Evolutionary conservation across 768 basidiomycete genomes (phyloP).

Genomic region (Pleurotus salmoneostramineus): DNA sequence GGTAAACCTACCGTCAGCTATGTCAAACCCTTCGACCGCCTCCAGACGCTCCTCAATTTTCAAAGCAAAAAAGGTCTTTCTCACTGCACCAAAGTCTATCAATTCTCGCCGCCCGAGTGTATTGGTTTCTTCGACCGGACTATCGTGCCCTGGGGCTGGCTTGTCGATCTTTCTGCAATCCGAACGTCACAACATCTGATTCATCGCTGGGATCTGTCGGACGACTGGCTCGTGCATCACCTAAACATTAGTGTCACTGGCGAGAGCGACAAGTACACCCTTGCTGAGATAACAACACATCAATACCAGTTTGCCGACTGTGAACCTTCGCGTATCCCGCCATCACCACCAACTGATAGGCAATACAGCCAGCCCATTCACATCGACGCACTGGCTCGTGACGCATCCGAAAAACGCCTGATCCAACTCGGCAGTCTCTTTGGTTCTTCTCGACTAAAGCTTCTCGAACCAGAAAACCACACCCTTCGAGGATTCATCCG

Average conservation of each 20-base stretch:
- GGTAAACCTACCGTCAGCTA: constrained; percentile 61
- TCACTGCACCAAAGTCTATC: constrained; percentile 43
- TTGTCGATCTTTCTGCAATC: constrained; percentile 50
- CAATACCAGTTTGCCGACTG: constrained; percentile 59
- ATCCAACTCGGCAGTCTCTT: constrained; percentile 75
- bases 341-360: not conserved
- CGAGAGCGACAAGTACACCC: constrained; percentile 31
- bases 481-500: constrained; percentile 45
- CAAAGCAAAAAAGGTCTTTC: constrained; percentile 46
- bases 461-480: constrained; percentile 34
- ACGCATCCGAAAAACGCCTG: constrained; percentile 38
- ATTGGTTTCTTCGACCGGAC: constrained; percentile 58
- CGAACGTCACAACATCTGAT: constrained; percentile 36
- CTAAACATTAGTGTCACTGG: constrained; percentile 25
- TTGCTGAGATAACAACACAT: constrained; percentile 58
- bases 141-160: constrained; percentile 64
- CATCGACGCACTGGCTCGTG: constrained; percentile 34
- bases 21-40: constrained; percentile 39
- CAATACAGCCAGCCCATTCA: constrained; percentile 42
- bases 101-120: constrained; percentile 51
- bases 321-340: constrained; percentile 16
- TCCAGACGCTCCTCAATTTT: constrained; percentile 41
- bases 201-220: constrained; percentile 46
- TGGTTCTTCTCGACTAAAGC: constrained; percentile 64
- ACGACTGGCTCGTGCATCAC: constrained; percentile 39